A percentile compares a stretch with the other conserved stretches of the same genome.
Evolutionary conservation across 2,329 filamentous ascomycete species (phyloP).

Genomic region (Stylonectria norvegica): DNA sequence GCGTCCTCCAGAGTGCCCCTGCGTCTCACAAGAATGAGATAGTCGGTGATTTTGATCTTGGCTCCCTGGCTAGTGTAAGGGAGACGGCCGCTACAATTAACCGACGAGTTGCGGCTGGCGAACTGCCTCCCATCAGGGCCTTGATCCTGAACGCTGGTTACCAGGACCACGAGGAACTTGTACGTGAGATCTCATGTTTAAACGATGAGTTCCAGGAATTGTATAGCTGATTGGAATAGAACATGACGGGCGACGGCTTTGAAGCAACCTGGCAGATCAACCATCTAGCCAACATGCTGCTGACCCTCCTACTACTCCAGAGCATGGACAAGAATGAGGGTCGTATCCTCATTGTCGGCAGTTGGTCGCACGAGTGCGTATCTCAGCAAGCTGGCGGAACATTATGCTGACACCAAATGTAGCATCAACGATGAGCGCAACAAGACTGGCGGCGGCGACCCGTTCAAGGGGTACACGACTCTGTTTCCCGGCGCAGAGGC

Average conservation of each 20-base stretch:
- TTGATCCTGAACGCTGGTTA: conserved; percentile 37
- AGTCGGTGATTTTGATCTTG: conserved; percentile 32
- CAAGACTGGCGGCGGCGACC: conserved; percentile 8
- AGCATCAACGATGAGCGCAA: conserved; percentile 31
- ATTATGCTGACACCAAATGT: conserved; percentile 8
- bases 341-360: conserved; percentile 30
- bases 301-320: conserved; percentile 30
- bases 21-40: conserved; percentile 30
- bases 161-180: conserved; percentile 24
- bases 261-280: conserved; percentile 35
- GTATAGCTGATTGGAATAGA: conserved; percentile 15
- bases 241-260: conserved; percentile 29
- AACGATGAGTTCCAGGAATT: neutral
- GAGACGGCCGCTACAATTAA: conserved; percentile 29
- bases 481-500: conserved; percentile 29
- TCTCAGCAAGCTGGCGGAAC: neutral
- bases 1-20: conserved; percentile 19
- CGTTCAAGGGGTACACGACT: conserved; percentile 25
- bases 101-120: conserved; percentile 26
- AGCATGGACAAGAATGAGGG: conserved; percentile 30
- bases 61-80: conserved; percentile 27
- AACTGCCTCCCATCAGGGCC: conserved; percentile 37
- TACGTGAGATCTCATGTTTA: conserved; percentile 13
- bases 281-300: conserved; percentile 30
- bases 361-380: conserved; percentile 35